phyloP scores from a whole-genome alignment of 768 basidiomycete genomes.

The Lentinula boryana region DNA sequence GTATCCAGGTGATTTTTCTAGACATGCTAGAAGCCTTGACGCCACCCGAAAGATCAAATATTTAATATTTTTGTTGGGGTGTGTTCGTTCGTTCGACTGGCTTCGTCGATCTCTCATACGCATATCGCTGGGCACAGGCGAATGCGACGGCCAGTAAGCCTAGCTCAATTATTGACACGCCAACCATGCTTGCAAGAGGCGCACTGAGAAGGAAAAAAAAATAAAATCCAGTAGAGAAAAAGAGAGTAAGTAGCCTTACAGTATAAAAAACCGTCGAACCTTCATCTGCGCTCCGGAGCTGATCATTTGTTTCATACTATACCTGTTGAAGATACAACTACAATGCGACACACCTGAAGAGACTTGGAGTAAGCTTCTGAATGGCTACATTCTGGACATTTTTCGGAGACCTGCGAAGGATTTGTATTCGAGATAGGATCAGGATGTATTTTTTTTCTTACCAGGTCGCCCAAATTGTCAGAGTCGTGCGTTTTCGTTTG shows the following conservation, averaged over 20 bases:
- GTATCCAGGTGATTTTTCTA: too few relatives aligned
- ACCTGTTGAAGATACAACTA: neutral
- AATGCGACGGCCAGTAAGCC: too few relatives aligned
- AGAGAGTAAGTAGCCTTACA: conserved; percentile 39
- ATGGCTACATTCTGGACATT: conserved; percentile 84
- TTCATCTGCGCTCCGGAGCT: conserved; percentile 90
- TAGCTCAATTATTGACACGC: conserved; percentile 71
- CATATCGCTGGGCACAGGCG: too few relatives aligned
- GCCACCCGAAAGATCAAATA: too few relatives aligned
- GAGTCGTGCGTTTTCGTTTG: conserved; percentile 75
- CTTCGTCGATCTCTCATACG: too few relatives aligned
- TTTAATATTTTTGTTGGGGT: too few relatives aligned
- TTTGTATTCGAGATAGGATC: neutral
- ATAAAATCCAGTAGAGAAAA: conserved; percentile 7
- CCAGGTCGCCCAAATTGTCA: conserved; percentile 57
- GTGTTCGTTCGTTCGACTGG: too few relatives aligned
- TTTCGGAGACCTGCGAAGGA: conserved; percentile 68
- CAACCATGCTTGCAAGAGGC: conserved; percentile 72
- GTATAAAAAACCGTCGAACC: conserved; percentile 92
- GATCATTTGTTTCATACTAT: conserved; percentile 1
- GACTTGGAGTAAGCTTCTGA: conserved; percentile 84
- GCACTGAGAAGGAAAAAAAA: conserved; percentile 40
- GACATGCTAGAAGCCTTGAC: too few relatives aligned
- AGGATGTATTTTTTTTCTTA: conserved; percentile 15
- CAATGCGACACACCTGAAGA: conserved; percentile 56